Base-by-base conservation (phyloP, 2,329 filamentous ascomycete species). In the Neonectria punicea region DNA sequence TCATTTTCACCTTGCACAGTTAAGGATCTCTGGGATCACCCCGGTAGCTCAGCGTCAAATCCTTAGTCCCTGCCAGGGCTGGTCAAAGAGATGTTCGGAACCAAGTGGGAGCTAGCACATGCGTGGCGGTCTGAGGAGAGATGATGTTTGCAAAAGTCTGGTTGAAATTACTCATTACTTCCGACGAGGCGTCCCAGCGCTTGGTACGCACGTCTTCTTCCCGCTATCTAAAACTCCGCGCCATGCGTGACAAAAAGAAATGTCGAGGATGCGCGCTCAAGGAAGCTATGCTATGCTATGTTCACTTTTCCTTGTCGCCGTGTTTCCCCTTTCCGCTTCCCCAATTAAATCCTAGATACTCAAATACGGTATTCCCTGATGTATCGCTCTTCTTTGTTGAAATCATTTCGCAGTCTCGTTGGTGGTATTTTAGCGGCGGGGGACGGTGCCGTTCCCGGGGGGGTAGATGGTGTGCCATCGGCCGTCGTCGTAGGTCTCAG, bases 401-500 rank as follows among this genome's bases (percentile, higher is more conserved):
- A 62, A 66, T 60, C 18, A 47, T 65, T 43, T 9, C 7, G 47
- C 13, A 20, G 22, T 20, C 22, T 44, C 49, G 59, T n/a, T 43
- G 49, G 13, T 49, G 53, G 18, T 65, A 41, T 60, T 66, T 73
- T 50, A 49, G 20, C 43, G 32, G 25, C 65, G 41, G 6, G 55
- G 34, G 32, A 57, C 54, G 2, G 82, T 83, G 56, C 73, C 77
- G 65, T 83, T 85, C 80, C 80, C 83, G 0, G 80, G 47, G 3
- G 81, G 81, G 58, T 84, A 85, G 0, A 77, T 78, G 4, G 83
- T 83, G 62, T 83, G 81, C 84, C 83, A 85, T 54, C 73, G 73
- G 18, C 83, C 83, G 58, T 85, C 68, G 60, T 85, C 82, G 44
- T 80, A 76, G 13, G 76, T 77, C 36, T 70, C 68, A n/a, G 74